Percentiles rank a stretch among this genome's conserved stretches.
Evolutionary conservation across 108 stramenopile species (phyloP).

Genomic region (Nitzschia sp.): DNA sequence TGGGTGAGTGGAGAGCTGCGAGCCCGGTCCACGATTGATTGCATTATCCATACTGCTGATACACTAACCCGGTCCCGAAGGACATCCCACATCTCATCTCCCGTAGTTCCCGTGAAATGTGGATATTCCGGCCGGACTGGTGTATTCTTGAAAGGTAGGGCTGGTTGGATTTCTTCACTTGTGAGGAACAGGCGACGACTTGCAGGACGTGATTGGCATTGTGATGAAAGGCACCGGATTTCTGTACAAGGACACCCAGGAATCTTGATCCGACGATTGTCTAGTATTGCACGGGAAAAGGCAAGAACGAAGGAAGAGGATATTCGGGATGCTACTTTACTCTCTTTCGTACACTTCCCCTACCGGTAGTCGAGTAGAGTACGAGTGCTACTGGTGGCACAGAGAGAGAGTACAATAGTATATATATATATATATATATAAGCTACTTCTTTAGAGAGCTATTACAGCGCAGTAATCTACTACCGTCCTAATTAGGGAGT

Average conservation of each 20-base stretch:
- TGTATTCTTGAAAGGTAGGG: conserved; percentile 91
- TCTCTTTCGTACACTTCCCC: no score
- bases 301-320: conserved; percentile 61
- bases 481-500: no score
- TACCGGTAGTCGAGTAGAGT: no score
- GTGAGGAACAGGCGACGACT: conserved; percentile 30
- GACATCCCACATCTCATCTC: conserved; percentile 89
- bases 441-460: no score
- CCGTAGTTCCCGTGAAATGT: conserved; percentile 79
- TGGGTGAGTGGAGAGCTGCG: no score
- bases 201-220: conserved; percentile 85
- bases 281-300: conserved; percentile 47
- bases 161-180: conserved; percentile 45
- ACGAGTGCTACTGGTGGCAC: no score
- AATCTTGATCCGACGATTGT: conserved; percentile 32
- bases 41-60: conserved; percentile 72
- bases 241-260: conserved; percentile 60
- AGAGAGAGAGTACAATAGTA: no score
- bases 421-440: no score
- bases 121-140: conserved; percentile 70
- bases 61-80: conserved; percentile 82
- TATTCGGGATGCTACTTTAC: conserved; percentile 47
- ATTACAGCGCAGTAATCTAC: no score
- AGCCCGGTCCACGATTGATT: conserved; percentile 80
- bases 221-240: conserved; percentile 76